These are phyloP conservation scores for Cordyceps sp. DNA, from an alignment of 2,329 filamentous ascomycete species.

Conservation along the genomic window DNA sequence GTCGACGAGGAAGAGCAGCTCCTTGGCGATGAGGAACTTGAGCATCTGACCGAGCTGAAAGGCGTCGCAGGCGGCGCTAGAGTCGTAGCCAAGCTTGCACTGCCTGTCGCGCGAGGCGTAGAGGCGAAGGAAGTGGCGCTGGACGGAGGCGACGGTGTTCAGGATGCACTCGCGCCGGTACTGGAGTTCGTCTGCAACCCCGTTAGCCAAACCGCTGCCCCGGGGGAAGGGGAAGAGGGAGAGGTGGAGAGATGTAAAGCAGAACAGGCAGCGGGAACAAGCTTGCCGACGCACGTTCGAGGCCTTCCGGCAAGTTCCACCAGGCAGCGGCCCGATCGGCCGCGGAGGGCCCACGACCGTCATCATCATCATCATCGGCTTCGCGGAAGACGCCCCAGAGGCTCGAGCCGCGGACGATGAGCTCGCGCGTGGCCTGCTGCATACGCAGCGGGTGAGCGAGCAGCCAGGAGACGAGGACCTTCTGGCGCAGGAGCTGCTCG, in stretches of 20 bases:
- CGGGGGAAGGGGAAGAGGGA: not conserved
- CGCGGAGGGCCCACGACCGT: too few relatives aligned
- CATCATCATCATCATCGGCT: slow-evolving; percentile 6
- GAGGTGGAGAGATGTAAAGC: too few relatives aligned
- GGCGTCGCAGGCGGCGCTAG: slow-evolving; percentile 54
- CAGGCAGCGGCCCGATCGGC: slow-evolving; percentile 35
- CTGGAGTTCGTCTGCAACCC: slow-evolving; percentile 41
- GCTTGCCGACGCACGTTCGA: slow-evolving; percentile 47
- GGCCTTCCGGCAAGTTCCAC: slow-evolving; percentile 54
- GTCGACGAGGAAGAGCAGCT: slow-evolving; percentile 42
- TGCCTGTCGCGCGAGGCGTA: slow-evolving; percentile 53
- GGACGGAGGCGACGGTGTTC: slow-evolving; percentile 52
- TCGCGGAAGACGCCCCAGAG: slow-evolving; percentile 32
- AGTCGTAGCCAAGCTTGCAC: slow-evolving; percentile 61
- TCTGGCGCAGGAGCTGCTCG: slow-evolving; percentile 54
- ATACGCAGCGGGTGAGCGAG: slow-evolving; percentile 46
- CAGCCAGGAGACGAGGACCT: slow-evolving; percentile 48
- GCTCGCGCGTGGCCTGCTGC: slow-evolving; percentile 42
- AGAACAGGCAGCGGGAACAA: too few relatives aligned
- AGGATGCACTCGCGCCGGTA: slow-evolving; percentile 49
- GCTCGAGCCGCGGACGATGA: slow-evolving; percentile 48
- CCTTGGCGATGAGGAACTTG: slow-evolving; percentile 48
- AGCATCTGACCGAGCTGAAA: slow-evolving; percentile 68
- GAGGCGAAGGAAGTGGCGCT: slow-evolving; percentile 46
- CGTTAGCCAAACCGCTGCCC: not conserved